Evolutionary conservation across 2,329 filamentous ascomycete species (phyloP), one percentile per base, ranked within the genome.

Genomic region (Xylariaceae sp.): DNA sequence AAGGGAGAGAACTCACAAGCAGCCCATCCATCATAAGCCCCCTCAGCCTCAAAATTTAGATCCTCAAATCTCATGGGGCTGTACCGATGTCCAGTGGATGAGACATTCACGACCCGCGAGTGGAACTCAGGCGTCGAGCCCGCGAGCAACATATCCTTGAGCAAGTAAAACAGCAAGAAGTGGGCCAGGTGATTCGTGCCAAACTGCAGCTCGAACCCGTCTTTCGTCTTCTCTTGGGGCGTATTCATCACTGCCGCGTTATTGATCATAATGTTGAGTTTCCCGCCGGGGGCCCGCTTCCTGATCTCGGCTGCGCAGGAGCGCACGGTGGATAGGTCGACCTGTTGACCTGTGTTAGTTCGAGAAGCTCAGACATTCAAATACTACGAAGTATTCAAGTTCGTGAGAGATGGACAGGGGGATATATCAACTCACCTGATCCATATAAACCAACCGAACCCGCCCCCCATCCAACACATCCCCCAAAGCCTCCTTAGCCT

Each of bases 161-260:
- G 62, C 2, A 78, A 66, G 32, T 76, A 65, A 55, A 77, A 73
- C 11, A 80, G 66, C 0, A 79, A 64, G 62, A 79, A 80, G 40
- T 42, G 40, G 7, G 40, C 14, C 16, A 19, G 21, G 8, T 36
- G n/a, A n/a, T n/a, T n/a, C n/a, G n/a, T n/a, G n/a, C n/a, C n/a
- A n/a, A n/a, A n/a, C n/a, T n/a, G n/a, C n/a, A n/a, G n/a, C n/a
- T n/a, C n/a, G n/a, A n/a, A n/a, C n/a, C n/a, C n/a, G n/a, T n/a
- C n/a, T n/a, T n/a, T n/a, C n/a, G n/a, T n/a, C n/a, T n/a, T n/a
- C n/a, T n/a, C n/a, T n/a, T n/a, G n/a, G n/a, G n/a, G n/a, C n/a
- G n/a, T n/a, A n/a, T n/a, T n/a, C n/a, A n/a, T n/a, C n/a, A n/a
- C n/a, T n/a, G n/a, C n/a, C n/a, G n/a, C n/a, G n/a, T n/a, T n/a